Percentiles rank a stretch among this genome's conserved stretches.
These are phyloP conservation scores for Spirogloea muscicola DNA, from an alignment of 139 green algal species.

Conservation along the genomic window DNA sequence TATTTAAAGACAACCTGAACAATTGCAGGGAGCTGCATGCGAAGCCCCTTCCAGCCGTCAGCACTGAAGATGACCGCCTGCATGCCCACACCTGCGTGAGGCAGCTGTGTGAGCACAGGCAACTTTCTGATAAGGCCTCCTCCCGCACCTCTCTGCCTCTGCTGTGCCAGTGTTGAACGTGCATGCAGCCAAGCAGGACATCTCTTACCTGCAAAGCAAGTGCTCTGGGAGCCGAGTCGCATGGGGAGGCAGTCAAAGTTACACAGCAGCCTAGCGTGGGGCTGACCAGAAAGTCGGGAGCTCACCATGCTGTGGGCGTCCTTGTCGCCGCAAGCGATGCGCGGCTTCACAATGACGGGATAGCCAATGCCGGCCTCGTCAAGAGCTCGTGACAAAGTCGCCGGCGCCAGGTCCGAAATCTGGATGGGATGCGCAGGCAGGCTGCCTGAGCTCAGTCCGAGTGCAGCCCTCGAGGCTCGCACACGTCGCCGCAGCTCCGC, in stretches of 20 bases:
- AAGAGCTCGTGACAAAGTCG: constrained; percentile 12
- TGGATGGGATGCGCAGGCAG: background rate
- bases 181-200: background rate
- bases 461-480: too few relatives aligned
- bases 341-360: constrained; percentile 71
- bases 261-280: background rate
- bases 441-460: background rate
- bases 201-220: background rate
- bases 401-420: background rate
- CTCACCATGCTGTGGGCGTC: constrained; percentile 66
- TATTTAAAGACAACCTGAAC: constrained; percentile 14
- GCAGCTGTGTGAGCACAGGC: background rate
- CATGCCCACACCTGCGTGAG: background rate
- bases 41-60: constrained; percentile 38
- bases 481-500: too few relatives aligned
- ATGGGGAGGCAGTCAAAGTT: background rate
- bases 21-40: constrained; percentile 52
- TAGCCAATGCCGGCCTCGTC: constrained; percentile 39
- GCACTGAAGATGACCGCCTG: constrained; percentile 33
- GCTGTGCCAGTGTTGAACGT: too few relatives aligned
- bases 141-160: too few relatives aligned
- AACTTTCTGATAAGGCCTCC: background rate
- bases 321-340: constrained; percentile 63
- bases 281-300: background rate
- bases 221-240: background rate